Conservation (phyloP, 2,329 filamentous ascomycete genomes). For the Aspergillus spinulosporus region DNA sequence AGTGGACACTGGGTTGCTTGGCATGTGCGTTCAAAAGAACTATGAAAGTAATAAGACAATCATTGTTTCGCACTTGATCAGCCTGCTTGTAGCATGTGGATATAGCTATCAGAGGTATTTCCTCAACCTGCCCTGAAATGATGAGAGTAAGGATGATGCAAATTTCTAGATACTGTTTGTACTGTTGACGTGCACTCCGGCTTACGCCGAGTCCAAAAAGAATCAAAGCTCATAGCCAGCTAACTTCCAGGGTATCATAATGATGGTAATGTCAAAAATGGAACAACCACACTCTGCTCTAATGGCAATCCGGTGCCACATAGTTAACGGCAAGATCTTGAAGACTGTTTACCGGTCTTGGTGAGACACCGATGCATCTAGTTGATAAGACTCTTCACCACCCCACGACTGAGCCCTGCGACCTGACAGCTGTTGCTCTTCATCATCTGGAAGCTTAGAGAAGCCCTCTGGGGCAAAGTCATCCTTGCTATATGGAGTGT, state of each 20-base stretch:
- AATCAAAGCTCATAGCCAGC: background rate
- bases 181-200: background rate
- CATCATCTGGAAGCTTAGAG: conserved; percentile 31
- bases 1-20: background rate
- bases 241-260: conserved; percentile 19
- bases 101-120: background rate
- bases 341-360: conserved; percentile 6
- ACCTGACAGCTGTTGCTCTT: conserved; percentile 33
- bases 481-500: conserved; percentile 49
- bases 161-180: background rate
- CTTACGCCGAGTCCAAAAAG: background rate
- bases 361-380: conserved; percentile 24
- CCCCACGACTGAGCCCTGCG: conserved; percentile 19
- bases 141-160: background rate
- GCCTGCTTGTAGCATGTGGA: background rate
- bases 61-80: background rate
- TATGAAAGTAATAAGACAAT: background rate
- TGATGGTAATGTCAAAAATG: background rate
- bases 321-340: background rate
- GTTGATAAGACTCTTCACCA: conserved; percentile 27
- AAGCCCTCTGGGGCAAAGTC: conserved; percentile 31
- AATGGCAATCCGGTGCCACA: background rate
- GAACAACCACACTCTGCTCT: background rate
- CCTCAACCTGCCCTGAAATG: background rate
- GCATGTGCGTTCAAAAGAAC: background rate